These are phyloP conservation scores for Dendrothele bispora DNA, from an alignment of 768 basidiomycete genomes.

Conservation along the genomic window DNA sequence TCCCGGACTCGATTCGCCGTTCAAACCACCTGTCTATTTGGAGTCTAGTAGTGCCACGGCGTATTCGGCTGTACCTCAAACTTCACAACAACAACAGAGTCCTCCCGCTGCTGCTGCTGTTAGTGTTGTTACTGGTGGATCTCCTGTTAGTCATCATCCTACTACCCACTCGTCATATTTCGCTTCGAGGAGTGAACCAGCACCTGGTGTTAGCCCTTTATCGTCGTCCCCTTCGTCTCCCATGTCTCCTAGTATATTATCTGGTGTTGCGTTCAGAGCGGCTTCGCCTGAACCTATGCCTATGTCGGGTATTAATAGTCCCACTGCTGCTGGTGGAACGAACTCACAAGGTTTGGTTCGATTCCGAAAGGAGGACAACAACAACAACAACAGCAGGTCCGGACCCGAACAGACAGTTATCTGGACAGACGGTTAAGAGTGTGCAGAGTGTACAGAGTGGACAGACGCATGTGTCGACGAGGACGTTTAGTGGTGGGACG, in stretches of 20 bases:
- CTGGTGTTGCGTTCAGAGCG: too few relatives aligned
- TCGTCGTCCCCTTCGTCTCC: too few relatives aligned
- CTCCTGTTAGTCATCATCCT: too few relatives aligned
- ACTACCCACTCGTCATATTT: too few relatives aligned
- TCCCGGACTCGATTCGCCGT: conserved; percentile 13
- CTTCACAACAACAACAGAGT: too few relatives aligned
- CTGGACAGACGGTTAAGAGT: conserved; percentile 16
- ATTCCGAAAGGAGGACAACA: neutral
- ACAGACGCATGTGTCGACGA: conserved; percentile 26
- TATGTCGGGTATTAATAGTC: conserved; percentile 8
- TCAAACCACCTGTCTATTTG: conserved; percentile 7
- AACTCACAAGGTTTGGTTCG: neutral
- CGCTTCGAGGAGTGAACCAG: too few relatives aligned
- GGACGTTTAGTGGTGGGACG: conserved; percentile 43
- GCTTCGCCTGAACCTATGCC: conserved; percentile 17
- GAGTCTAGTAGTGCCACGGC: too few relatives aligned
- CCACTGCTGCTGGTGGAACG: neutral
- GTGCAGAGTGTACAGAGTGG: conserved; percentile 11
- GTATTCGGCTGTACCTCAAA: too few relatives aligned
- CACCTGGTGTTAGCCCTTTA: too few relatives aligned
- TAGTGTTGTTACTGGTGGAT: too few relatives aligned
- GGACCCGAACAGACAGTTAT: conserved; percentile 17
- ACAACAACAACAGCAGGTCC: neutral
- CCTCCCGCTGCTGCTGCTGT: too few relatives aligned
- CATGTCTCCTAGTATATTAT: too few relatives aligned